Conservation (phyloP, 2,329 filamentous ascomycete species). For the Sporothrix humicola region DNA sequence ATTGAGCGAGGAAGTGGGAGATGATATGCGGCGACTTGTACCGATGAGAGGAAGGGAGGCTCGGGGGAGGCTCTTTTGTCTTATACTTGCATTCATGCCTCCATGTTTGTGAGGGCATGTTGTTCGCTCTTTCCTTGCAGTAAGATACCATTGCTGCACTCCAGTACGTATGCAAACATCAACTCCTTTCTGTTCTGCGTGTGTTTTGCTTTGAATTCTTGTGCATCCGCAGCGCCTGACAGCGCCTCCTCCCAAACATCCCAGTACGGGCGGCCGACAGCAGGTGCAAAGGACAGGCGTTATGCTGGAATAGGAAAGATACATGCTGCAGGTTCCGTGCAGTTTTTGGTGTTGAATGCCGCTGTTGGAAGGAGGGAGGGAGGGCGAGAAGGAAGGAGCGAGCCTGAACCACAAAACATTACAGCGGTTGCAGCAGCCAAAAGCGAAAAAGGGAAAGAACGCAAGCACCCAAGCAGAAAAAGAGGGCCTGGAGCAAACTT, state of each 20-base stretch:
- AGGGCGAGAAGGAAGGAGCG: conserved; percentile 4
- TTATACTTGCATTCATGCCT: not conserved
- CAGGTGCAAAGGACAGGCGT: not conserved
- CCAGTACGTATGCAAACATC: no score
- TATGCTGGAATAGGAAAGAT: conserved; percentile 14
- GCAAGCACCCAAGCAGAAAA: not conserved
- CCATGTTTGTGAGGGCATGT: not conserved
- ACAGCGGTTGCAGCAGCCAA: not conserved
- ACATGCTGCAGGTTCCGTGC: not conserved
- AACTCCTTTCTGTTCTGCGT: not conserved
- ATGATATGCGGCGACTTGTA: not conserved
- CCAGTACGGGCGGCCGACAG: conserved; percentile 2
- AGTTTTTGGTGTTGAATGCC: not conserved
- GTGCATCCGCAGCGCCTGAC: conserved; percentile 6
- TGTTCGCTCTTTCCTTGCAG: not conserved
- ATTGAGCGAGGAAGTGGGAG: not conserved
- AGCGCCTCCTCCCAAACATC: conserved; percentile 8
- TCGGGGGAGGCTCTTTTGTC: not conserved
- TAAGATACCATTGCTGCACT: not conserved
- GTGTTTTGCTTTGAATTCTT: not conserved
- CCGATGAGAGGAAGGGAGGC: not conserved
- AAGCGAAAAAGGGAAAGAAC: not conserved
- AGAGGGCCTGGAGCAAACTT: not conserved
- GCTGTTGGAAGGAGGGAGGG: conserved; percentile 13
- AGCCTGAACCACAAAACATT: not conserved